Base-by-base conservation (phyloP, 768 basidiomycete genomes). In the Ramaria rubella region DNA sequence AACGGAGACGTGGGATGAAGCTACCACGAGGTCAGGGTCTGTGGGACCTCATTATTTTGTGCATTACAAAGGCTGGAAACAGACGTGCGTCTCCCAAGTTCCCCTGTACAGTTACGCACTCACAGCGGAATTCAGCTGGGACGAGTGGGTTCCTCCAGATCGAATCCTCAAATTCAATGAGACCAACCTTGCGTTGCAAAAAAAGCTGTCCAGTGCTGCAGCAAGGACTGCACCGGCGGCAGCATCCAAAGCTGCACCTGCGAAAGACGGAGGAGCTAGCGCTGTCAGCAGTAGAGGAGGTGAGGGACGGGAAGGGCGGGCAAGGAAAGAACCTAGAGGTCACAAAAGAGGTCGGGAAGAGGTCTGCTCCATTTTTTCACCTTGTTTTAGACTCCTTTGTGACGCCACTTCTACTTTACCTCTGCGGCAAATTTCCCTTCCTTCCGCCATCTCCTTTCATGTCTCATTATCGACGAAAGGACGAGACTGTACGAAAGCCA, bases 61-160 rank as follows among this genome's bases (percentile, higher is more conserved):
- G 36, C 96, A 99, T 70, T 99, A 99, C 78, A 96, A 97, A 71
- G 96, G 96, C 8, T 99, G 96, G 96, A 99, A 97, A 69, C 89
- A 92, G 70, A 94, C 91, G 92, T 94, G 67, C 62, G 82, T 74
- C 21, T 9, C 24, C 30, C 30, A 50, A 45, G 43, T 33, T n/a
- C 49, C 17, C 27, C 34, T 12, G 58, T 33, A 55, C 43, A 40
- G 31, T 1, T 6, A 19, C 24, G 19, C n/a, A 27, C n/a, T 43
- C 29, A 12, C 31, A 14, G 17, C n/a, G 31, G 3, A 12, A 27
- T n/a, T 26, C 62, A 95, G 93, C 59, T 97, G 94, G 93, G 94
- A 96, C 73, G 94, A 98, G 75, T 97, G 92, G 92, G 95, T 97
- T 0, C 88, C 90, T 2, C 78, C 81, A 23, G 67, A 67, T 23